phyloP scores from a whole-genome alignment of 2,329 filamentous ascomycete genomes.

The Allantophomopsis cytisporea region DNA sequence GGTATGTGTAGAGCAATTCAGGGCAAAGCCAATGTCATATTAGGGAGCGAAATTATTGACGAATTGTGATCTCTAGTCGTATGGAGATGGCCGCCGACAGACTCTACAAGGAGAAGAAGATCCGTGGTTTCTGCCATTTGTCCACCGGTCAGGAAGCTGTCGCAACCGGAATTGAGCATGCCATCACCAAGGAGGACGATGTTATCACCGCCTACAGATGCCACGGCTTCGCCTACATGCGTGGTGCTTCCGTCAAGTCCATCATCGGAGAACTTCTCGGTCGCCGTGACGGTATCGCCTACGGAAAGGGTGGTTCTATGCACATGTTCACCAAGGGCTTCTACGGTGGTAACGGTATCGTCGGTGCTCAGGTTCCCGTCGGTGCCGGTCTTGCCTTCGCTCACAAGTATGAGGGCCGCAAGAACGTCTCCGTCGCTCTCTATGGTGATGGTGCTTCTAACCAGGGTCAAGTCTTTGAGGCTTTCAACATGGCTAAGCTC shows the following conservation, averaged over 20 bases:
- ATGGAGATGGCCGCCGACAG: conserved; percentile 99
- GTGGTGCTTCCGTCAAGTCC: conserved; percentile 75
- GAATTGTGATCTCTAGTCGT: conserved; percentile 44
- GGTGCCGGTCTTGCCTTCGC: conserved; percentile 94
- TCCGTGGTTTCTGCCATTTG: conserved; percentile 98
- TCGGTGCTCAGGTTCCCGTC: conserved; percentile 95
- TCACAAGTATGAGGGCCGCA: conserved; percentile 81
- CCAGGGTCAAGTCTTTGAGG: conserved; percentile 98
- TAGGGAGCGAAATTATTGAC: neutral
- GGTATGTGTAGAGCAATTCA: conserved; percentile 42
- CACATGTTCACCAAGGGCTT: conserved; percentile 99
- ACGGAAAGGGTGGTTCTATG: conserved; percentile 99
- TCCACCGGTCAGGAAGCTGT: conserved; percentile 97
- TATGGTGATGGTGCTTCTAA: conserved; percentile 98
- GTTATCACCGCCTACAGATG: conserved; percentile 97
- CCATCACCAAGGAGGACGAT: conserved; percentile 81
- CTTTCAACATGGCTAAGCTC: conserved; percentile 99
- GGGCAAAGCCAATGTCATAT: neutral
- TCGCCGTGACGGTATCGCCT: conserved; percentile 89
- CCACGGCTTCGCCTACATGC: conserved; percentile 97
- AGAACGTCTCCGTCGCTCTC: conserved; percentile 76
- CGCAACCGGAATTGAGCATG: conserved; percentile 91
- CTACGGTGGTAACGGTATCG: conserved; percentile 98
- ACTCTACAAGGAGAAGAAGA: conserved; percentile 99
- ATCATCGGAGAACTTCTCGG: conserved; percentile 95